Base-by-base conservation (phyloP, 768 basidiomycete genomes). In the Boletus reticuloceps region DNA sequence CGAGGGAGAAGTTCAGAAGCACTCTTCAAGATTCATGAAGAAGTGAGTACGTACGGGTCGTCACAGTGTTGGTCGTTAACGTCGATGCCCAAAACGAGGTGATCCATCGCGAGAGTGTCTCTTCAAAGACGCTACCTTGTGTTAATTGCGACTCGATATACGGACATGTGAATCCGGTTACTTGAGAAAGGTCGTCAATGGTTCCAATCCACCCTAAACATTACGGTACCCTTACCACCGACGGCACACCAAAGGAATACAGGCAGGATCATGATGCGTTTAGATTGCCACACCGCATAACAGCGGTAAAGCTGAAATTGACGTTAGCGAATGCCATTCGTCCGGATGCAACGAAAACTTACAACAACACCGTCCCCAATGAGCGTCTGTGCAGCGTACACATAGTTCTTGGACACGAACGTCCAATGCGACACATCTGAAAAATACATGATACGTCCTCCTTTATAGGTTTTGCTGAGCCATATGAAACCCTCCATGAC, bases 201-300 rank as follows among this genome's bases (percentile, higher is more conserved):
- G 34, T 10, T 29, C 39, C 31, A 13, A n/a, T 16, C 17, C 10
- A 37, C 16, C 16, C n/a, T 3, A 31, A 25, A 49, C 44, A 37
- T n/a, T 2, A 25, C 1, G 17, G 29, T 1, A 27, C 41, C 7
- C 69, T 16, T 56, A 69, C 74, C 53, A 7, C 45, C 58, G 11
- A 68, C 58, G n/a, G 45, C 58, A 46, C 58, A 62, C 72, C 72
- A 75, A 36, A 70, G 54, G 6, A 74, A 25, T 11, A 14, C 20
- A 2, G 73, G 74, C 0, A 74, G 3, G 5, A 69, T 19, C 50
- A 74, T 63, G 16, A 69, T 22, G 3, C 46, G 54, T 9, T 61
- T 50, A 7, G 62, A 66, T 25, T 67, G 70, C 72, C 72, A 74
- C 22, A 69, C 70, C 17, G 64, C 62, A 32, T 73, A 73, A 41